phyloP scores from a whole-genome alignment of 805 yeast species.

The Suhomyces sp. region DNA sequence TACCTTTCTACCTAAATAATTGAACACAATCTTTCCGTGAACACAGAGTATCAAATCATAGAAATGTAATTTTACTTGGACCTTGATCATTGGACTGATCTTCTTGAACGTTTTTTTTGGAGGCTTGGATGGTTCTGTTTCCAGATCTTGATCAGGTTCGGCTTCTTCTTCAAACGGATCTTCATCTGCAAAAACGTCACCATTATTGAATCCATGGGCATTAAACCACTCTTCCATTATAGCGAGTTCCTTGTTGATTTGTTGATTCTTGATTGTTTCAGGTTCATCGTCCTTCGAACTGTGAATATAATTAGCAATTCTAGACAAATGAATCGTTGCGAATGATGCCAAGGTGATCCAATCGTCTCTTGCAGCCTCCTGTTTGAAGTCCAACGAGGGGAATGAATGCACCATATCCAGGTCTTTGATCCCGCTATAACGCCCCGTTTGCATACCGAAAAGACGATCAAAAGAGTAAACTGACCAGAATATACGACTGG shows the following conservation, averaged over 20 bases:
- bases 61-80: constrained; percentile 40
- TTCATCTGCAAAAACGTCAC: constrained; percentile 12
- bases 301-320: constrained; percentile 37
- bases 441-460: constrained; percentile 53
- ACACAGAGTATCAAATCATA: constrained; percentile 36
- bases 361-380: constrained; percentile 38
- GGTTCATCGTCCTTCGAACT: constrained; percentile 26
- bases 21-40: constrained; percentile 36
- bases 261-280: constrained; percentile 27
- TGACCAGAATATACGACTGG: constrained; percentile 54
- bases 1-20: constrained; percentile 32
- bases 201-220: constrained; percentile 33
- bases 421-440: constrained; percentile 36
- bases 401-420: constrained; percentile 34
- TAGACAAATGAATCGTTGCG: constrained; percentile 45
- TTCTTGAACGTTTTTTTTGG: constrained; percentile 5
- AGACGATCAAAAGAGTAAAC: constrained; percentile 55
- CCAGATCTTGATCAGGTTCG: constrained; percentile 1
- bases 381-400: constrained; percentile 29
- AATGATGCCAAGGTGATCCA: constrained; percentile 51
- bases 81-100: constrained; percentile 23
- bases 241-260: constrained; percentile 31
- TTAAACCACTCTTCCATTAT: constrained; percentile 34
- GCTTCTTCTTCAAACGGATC: not conserved
- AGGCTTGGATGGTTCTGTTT: not conserved